Conservation (phyloP, 371 early-diverging fungal species). For the Mortierella sp. region DNA sequence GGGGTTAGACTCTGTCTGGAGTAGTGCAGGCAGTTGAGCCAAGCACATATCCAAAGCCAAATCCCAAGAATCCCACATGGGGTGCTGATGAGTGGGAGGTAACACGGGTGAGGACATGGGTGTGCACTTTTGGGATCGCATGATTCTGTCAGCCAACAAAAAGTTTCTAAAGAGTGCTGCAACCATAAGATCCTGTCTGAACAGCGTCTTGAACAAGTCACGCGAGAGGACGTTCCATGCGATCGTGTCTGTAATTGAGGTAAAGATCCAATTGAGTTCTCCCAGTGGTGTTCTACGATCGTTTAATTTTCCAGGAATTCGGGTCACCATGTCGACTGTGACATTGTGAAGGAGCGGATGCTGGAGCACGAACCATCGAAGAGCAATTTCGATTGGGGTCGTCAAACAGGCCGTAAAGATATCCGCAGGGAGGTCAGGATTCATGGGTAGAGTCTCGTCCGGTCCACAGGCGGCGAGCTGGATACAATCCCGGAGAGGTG, state of each 20-base stretch:
- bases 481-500: conserved; percentile 86
- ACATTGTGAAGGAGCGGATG: conserved; percentile 83
- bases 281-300: conserved; percentile 95
- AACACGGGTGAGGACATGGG: conserved; percentile 89
- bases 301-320: conserved; percentile 88
- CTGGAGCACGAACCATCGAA: conserved; percentile 91
- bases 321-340: conserved; percentile 86
- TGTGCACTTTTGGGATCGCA: conserved; percentile 91
- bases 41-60: conserved; percentile 95
- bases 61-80: conserved; percentile 98
- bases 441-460: conserved; percentile 89
- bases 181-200: conserved; percentile 95
- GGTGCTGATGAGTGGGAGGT: conserved; percentile 92
- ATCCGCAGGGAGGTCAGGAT: conserved; percentile 96
- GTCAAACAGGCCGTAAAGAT: conserved; percentile 96
- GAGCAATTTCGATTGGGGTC: conserved; percentile 94
- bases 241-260: conserved; percentile 98
- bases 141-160: conserved; percentile 93
- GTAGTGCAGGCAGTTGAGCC: conserved; percentile 84
- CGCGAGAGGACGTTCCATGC: conserved; percentile 97
- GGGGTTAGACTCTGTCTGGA: conserved; percentile 69
- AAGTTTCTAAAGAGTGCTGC: conserved; percentile 97
- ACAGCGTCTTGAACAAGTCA: conserved; percentile 90
- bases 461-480: conserved; percentile 94
- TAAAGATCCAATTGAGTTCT: conserved; percentile 98